A percentile compares a stretch with the other conserved stretches of the same genome.
These are phyloP conservation scores for Rhizopogon vesiculosus DNA, from an alignment of 768 basidiomycete genomes.

Conservation along the genomic window DNA sequence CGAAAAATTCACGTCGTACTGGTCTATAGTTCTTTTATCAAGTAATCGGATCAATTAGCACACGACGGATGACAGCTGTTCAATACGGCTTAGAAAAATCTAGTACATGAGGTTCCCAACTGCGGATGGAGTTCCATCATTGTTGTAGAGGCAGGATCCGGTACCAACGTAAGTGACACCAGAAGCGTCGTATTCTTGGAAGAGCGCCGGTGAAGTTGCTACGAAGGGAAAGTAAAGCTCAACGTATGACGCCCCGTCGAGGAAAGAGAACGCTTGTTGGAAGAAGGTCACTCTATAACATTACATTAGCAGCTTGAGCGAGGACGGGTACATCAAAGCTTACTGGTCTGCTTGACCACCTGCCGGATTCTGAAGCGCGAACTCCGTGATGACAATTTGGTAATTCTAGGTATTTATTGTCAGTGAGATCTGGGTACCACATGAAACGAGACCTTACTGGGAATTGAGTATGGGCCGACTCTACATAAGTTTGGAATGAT, in stretches of 20 bases:
- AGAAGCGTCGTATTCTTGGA: conserved; percentile 12
- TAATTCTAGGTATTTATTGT: conserved; percentile 14
- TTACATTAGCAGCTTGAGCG: not conserved
- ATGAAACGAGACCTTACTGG: conserved; percentile 13
- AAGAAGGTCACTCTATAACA: conserved; percentile 26
- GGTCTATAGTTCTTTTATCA: too few species aligned
- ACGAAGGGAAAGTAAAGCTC: conserved; percentile 33
- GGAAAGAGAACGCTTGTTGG: conserved; percentile 29
- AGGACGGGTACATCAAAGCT: conserved; percentile 1
- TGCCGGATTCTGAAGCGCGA: conserved; percentile 26
- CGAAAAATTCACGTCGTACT: too few species aligned
- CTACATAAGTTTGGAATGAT: conserved; percentile 23
- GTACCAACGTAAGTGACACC: conserved; percentile 18
- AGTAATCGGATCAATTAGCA: too few species aligned
- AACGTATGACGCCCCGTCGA: conserved; percentile 27
- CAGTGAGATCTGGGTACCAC: not conserved
- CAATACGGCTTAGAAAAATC: not conserved
- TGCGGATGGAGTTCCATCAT: conserved; percentile 21
- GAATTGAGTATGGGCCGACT: conserved; percentile 22
- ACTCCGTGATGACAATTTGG: conserved; percentile 26
- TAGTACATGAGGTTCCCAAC: conserved; percentile 21
- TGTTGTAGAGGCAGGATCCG: conserved; percentile 28
- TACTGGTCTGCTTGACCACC: conserved; percentile 27
- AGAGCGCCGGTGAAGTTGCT: conserved; percentile 25
- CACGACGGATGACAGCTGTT: not conserved